These are phyloP conservation scores for Lactarius evosmus DNA, from an alignment of 768 basidiomycete species.

Conservation along the genomic window DNA sequence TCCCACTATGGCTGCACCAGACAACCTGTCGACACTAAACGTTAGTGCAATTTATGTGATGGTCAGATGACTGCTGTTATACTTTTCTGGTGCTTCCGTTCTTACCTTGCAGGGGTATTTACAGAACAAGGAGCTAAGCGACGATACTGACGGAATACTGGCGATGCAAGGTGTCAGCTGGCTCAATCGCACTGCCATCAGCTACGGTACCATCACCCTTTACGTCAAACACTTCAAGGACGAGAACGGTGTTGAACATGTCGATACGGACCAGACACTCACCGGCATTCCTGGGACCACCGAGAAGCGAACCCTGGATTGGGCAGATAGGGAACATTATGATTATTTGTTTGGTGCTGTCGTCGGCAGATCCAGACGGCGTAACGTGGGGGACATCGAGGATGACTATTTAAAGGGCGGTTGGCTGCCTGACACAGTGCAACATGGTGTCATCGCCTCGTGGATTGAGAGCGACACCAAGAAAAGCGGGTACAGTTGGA, in stretches of 20 bases:
- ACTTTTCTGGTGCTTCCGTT: not conserved
- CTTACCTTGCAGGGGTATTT: too few relatives aligned
- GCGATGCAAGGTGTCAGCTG: constrained; percentile 67
- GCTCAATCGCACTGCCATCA: constrained; percentile 62
- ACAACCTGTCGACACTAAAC: constrained; percentile 3
- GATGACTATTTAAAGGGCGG: constrained; percentile 39
- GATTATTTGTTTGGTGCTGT: constrained; percentile 63
- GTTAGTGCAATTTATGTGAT: not conserved
- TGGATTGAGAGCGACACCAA: constrained; percentile 54
- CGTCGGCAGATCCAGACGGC: constrained; percentile 39
- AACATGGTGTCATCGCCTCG: constrained; percentile 37
- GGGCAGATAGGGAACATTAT: constrained; percentile 46
- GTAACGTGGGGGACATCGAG: constrained; percentile 34
- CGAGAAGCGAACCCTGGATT: constrained; percentile 54
- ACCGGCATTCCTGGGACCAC: constrained; percentile 55
- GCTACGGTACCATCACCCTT: constrained; percentile 54
- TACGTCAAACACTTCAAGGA: constrained; percentile 59
- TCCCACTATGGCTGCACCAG: not conserved
- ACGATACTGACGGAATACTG: constrained; percentile 58
- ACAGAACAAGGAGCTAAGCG: constrained; percentile 68
- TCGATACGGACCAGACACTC: constrained; percentile 60
- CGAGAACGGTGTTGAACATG: constrained; percentile 54
- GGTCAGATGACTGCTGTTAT: not conserved
- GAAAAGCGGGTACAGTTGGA: constrained; percentile 61
- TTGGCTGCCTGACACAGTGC: constrained; percentile 42